Percentiles rank a stretch among this genome's conserved stretches.
Conservation (phyloP, 139 green algal genomes). For the Volvox reticuliferus region DNA sequence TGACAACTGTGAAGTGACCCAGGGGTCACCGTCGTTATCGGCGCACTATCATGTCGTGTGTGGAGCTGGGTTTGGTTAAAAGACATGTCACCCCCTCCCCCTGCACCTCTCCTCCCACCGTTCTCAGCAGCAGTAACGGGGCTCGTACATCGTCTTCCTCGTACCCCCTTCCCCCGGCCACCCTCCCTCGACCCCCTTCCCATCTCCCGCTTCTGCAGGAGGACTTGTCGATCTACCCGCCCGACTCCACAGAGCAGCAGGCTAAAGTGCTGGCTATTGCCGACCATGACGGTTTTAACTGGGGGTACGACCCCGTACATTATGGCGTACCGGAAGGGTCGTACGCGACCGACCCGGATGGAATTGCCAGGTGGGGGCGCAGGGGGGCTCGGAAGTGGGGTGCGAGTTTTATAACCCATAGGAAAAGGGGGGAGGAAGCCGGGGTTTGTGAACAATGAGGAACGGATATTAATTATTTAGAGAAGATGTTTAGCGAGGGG, state of each 20-base stretch:
- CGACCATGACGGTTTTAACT: conserved; percentile 90
- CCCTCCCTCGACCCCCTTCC: not conserved
- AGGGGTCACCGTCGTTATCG: no score
- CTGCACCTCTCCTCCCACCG: not conserved
- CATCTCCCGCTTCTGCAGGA: conserved; percentile 40
- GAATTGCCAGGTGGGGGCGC: conserved; percentile 45
- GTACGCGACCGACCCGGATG: conserved; percentile 88
- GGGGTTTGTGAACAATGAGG: no score
- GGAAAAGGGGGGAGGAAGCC: no score
- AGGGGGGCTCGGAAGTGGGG: no score
- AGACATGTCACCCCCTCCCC: not conserved
- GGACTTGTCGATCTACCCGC: conserved; percentile 62
- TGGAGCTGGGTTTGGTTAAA: not conserved
- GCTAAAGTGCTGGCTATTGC: conserved; percentile 71
- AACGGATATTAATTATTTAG: no score
- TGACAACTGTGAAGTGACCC: no score
- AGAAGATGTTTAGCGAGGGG: no score
- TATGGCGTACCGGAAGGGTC: conserved; percentile 90
- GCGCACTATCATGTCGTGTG: not conserved
- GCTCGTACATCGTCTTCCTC: no score
- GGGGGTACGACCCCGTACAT: conserved; percentile 90
- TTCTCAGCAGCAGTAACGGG: no score
- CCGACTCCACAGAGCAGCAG: conserved; percentile 84
- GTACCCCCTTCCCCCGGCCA: not conserved
- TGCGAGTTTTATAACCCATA: no score